Conservation (phyloP, 73 alveolate genomes). For the Tetrahymena borealis region DNA sequence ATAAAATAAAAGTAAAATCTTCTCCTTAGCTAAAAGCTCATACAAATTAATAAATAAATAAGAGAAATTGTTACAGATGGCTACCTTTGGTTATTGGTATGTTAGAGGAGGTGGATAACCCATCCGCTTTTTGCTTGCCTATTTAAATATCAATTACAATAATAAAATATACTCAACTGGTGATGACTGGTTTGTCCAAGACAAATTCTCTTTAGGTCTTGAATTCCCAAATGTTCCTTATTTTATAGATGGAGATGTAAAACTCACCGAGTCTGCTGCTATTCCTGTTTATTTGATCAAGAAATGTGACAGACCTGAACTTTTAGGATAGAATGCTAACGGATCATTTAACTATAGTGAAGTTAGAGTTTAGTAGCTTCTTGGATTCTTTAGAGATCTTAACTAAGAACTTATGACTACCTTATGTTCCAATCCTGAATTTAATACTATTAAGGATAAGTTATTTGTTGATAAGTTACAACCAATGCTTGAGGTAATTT, state of each 20-base stretch:
- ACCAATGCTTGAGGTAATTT: not conserved
- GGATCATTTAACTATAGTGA: not conserved
- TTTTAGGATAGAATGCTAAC: not conserved
- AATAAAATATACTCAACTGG: not conserved
- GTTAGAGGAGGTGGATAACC: slow-evolving; percentile 1
- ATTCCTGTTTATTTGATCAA: not conserved
- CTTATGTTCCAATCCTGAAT: not conserved
- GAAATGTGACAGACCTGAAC: not conserved
- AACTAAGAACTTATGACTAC: not conserved
- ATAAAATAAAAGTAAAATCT: too few relatives aligned
- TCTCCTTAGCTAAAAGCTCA: too few relatives aligned
- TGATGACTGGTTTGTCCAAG: not conserved
- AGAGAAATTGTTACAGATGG: not conserved
- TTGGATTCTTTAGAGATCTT: not conserved
- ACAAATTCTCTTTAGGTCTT: not conserved
- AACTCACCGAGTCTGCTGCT: not conserved
- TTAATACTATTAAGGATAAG: not conserved
- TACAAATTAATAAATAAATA: too few relatives aligned
- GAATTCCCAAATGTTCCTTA: not conserved
- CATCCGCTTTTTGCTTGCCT: not conserved
- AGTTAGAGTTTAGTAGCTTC: not conserved
- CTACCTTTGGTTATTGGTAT: slow-evolving; percentile 1
- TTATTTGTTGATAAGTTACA: not conserved
- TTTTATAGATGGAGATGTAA: not conserved
- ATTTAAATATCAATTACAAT: not conserved